These are phyloP conservation scores for Thelonectria olida DNA, from an alignment of 2,329 filamentous ascomycete species.

Conservation along the genomic window DNA sequence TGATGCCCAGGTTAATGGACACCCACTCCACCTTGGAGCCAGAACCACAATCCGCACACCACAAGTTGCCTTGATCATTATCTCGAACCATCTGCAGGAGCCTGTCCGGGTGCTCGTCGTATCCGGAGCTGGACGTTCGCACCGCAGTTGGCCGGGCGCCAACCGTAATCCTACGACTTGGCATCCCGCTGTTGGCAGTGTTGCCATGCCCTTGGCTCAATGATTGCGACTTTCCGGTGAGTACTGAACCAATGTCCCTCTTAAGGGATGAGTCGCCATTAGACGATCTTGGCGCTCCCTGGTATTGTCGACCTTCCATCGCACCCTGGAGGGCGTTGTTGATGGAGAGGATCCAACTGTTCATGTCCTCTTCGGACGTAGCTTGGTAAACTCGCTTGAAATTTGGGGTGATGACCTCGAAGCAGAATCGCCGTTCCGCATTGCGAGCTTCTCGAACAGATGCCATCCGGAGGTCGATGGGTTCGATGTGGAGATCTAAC, in stretches of 20 bases:
- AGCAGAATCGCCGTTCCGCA: slow-evolving; percentile 94
- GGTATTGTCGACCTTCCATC: slow-evolving; percentile 80
- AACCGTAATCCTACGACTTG: slow-evolving; percentile 88
- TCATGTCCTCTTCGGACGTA: slow-evolving; percentile 98
- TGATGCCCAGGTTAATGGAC: slow-evolving; percentile 95
- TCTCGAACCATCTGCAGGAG: slow-evolving; percentile 88
- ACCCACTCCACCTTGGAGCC: slow-evolving; percentile 97
- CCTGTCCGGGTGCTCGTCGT: slow-evolving; percentile 85
- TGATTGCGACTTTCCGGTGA: slow-evolving; percentile 91
- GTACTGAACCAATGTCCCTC: slow-evolving; percentile 89
- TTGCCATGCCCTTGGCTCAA: slow-evolving; percentile 64
- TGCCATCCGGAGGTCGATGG: slow-evolving; percentile 95
- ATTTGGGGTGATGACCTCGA: slow-evolving; percentile 96
- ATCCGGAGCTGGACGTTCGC: slow-evolving; percentile 74
- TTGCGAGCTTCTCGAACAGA: slow-evolving; percentile 96
- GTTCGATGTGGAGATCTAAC: slow-evolving; percentile 96
- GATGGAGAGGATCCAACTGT: slow-evolving; percentile 93
- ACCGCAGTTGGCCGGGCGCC: slow-evolving; percentile 82
- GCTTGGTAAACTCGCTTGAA: slow-evolving; percentile 97
- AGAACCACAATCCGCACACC: slow-evolving; percentile 94
- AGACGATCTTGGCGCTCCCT: slow-evolving; percentile 58
- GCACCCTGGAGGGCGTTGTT: slow-evolving; percentile 98
- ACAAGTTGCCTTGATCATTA: slow-evolving; percentile 89
- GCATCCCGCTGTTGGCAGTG: slow-evolving; percentile 61
- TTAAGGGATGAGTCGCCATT: slow-evolving; percentile 67